Evolutionary conservation across 352 stramenopile species (phyloP), one percentile per base, ranked within the genome.

Genomic region (Peronospora tabacina): DNA sequence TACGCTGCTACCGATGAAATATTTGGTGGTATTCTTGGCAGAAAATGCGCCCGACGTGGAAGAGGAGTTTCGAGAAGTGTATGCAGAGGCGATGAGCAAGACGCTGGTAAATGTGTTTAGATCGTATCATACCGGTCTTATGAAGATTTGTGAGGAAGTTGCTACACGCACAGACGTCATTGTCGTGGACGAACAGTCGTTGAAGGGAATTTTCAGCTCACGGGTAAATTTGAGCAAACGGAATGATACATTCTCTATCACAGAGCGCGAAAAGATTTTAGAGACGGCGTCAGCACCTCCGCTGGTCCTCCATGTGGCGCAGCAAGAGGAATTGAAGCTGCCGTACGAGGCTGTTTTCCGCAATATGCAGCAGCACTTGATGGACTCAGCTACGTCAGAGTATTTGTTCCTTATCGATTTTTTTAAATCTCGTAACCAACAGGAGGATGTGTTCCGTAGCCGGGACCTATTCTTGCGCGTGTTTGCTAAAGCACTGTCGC

Each of bases 351-450:
- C 87, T 38, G 82, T 99, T 28, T 96, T 98, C 51, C 82, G 96
- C 30, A 97, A 87, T 34, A 70, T 98, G 16, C 87, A 98, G 61
- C 95, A 97, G 58, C 96, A 99, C 56, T 71, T 99, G 16, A 94
- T 98, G 65, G 96, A 99, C 77, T 94, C 92, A 9, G 94, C 94
- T 15, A 98, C 94, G 2, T 98, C 95, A 49, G 96, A 99, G 63
- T 98, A 97, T 63, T 72, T 98, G 3, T 99, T 99, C 60, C 75
- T 95, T 28, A 80, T 97, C 30, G 85, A 96, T 32, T 97, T 97
- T 45, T 97, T 97, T 64, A 77, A 82, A 42, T 70, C 90, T 11
- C 79, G 70, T 20, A 70, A 81, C 12, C 81, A 90, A 16, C 66
- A 88, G 19, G 56, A 72, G 44, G 75, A 82, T 36, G 64, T 69